Percentiles rank a stretch among this genome's conserved stretches.
These are phyloP conservation scores for Lachancea quebecensis DNA, from an alignment of 805 yeast species.

Conservation along the genomic window DNA sequence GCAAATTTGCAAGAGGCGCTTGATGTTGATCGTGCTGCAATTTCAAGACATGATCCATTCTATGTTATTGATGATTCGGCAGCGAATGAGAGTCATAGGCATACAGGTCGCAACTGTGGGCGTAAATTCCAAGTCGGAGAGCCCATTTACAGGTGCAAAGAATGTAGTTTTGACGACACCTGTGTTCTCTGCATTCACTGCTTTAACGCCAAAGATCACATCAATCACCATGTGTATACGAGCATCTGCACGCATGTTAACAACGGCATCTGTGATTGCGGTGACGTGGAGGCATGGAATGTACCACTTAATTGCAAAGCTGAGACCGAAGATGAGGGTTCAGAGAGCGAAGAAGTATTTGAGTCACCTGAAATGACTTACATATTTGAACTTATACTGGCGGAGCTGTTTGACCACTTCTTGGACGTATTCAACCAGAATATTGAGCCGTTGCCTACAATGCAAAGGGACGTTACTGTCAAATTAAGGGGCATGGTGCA, in stretches of 20 bases:
- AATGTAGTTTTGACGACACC: constrained; percentile 71
- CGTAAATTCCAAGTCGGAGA: constrained; percentile 53
- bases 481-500: constrained; percentile 26
- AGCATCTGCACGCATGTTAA: constrained; percentile 41
- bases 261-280: constrained; percentile 68
- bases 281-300: constrained; percentile 61
- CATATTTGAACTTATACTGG: constrained; percentile 25
- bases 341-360: constrained; percentile 11
- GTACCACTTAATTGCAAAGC: constrained; percentile 44
- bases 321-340: constrained; percentile 28
- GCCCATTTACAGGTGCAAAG: constrained; percentile 64
- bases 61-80: constrained; percentile 13
- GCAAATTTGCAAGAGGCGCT: constrained; percentile 15
- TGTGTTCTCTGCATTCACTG: constrained; percentile 73
- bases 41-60: constrained; percentile 11
- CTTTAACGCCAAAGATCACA: constrained; percentile 63
- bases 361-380: constrained; percentile 9
- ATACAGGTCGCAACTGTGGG: constrained; percentile 63
- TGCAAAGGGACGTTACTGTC: constrained; percentile 26
- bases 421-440: constrained; percentile 35
- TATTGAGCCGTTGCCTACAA: constrained; percentile 28
- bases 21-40: constrained; percentile 11
- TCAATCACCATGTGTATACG: constrained; percentile 54
- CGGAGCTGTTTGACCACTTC: constrained; percentile 35
- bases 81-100: constrained; percentile 29